These are phyloP conservation scores for Saccharomycopsis selenospora DNA, from an alignment of 805 yeast species.

Conservation along the genomic window DNA sequence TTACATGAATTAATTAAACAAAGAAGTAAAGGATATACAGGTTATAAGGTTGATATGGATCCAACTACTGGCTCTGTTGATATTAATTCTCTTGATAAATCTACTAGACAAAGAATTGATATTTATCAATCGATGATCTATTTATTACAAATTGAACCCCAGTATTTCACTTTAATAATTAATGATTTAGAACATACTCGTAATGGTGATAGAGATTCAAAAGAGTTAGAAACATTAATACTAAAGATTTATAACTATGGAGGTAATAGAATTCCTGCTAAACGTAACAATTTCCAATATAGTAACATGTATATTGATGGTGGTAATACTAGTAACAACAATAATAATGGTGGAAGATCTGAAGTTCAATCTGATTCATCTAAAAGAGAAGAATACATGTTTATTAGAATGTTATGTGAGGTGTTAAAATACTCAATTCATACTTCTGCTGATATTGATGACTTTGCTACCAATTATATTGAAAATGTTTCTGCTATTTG, in stretches of 20 bases:
- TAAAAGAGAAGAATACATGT: slow-evolving; percentile 61
- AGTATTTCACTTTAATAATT: slow-evolving; percentile 47
- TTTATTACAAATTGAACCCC: slow-evolving; percentile 75
- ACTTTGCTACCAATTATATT: slow-evolving; percentile 23
- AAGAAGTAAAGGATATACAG: slow-evolving; percentile 29
- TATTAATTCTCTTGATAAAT: slow-evolving; percentile 25
- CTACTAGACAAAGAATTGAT: slow-evolving; percentile 46
- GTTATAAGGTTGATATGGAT: slow-evolving; percentile 17
- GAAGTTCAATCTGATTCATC: slow-evolving; percentile 21
- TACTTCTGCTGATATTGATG: slow-evolving; percentile 23
- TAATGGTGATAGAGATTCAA: slow-evolving; percentile 25
- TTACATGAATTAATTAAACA: slow-evolving; percentile 55
- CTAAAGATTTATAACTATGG: slow-evolving; percentile 29
- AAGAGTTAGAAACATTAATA: slow-evolving; percentile 30
- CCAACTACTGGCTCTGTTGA: slow-evolving; percentile 22
- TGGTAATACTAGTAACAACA: too few relatives aligned
- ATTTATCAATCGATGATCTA: slow-evolving; percentile 73
- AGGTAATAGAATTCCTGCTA: slow-evolving; percentile 17
- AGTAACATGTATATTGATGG: neutral
- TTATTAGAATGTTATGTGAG: slow-evolving; percentile 48
- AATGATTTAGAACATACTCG: slow-evolving; percentile 25
- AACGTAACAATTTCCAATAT: neutral
- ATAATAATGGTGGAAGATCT: neutral
- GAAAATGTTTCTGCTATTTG: slow-evolving; percentile 31
- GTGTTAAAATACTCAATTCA: slow-evolving; percentile 38